Base-by-base conservation (phyloP, 1,284 basidiomycete genomes). In the Phellopilus nigrolimitatus region DNA sequence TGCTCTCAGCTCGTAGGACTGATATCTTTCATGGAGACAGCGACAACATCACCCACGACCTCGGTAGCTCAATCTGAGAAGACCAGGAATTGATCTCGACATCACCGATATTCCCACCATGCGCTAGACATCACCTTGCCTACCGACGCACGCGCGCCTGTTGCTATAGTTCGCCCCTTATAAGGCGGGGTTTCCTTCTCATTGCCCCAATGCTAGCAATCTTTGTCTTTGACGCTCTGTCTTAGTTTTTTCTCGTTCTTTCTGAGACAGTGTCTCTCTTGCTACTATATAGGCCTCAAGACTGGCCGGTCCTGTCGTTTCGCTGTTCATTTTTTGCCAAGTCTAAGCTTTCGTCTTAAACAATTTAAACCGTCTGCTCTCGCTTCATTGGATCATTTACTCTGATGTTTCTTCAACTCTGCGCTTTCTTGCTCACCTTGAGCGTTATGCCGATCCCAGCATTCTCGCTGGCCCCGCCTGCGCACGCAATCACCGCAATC, bases 401-500 rank as follows among this genome's bases (percentile, higher is more conserved):
- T 12, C 12, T 7, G 28, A 61, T 68, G 59, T 72, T 64, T 57
- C 62, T 76, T 47, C 53, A 64, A 51, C 60, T 64, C 59, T 49
- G 58, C 25, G 64, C 68, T 47, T 51, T 79, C 52, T 58, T 72
- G 45, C 59, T 76, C 49, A 64, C 68, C 56, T 61, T 63, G 52
- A 54, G 72, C 56, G 68, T 52, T 8, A 19, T 44, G 36, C 42
- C 63, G 38, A 51, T 60, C 41, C 58, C 64, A 9, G 56, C 57
- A 62, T 54, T 28, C 33, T 61, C 21, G 79, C 79, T 59, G 75
- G 75, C 47, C 78, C 79, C 25, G 71, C 74, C 17, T 78, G 77
- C 61, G 68, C 73, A 28, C 68, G 64, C 53, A 71, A 72, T 54
- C 59, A 72, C 52, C 65, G 59, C 49, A 58, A 65, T 49, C 61